Percentiles rank a stretch among this genome's conserved stretches.
These are phyloP conservation scores for Xylaria sp. DNA, from an alignment of 495 filamentous ascomycete species.

Conservation along the genomic window DNA sequence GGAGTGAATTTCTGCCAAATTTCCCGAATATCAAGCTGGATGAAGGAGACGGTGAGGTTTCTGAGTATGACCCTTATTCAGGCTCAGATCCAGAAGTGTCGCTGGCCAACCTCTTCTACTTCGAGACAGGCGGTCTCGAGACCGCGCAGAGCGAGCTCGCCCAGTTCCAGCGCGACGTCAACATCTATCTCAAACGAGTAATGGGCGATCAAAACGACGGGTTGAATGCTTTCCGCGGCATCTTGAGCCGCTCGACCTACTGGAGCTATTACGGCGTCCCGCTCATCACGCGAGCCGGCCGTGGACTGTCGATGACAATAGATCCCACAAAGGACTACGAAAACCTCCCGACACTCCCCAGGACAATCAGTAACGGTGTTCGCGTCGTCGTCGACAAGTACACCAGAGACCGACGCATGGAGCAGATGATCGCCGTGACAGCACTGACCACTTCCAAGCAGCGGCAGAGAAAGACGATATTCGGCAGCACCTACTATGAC, in stretches of 20 bases:
- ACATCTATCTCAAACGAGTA: conserved; percentile 1
- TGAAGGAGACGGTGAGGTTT: background rate
- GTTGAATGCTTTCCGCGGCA: conserved; percentile 7
- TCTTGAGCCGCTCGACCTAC: background rate
- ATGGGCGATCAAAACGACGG: conserved; percentile 15
- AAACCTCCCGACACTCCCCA: background rate
- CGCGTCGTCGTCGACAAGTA: background rate
- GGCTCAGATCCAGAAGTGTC: background rate
- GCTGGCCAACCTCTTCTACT: background rate
- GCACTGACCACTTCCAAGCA: background rate
- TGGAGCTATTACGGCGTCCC: conserved; percentile 11
- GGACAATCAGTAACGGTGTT: background rate
- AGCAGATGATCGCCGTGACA: background rate
- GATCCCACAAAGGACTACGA: background rate
- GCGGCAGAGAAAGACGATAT: background rate
- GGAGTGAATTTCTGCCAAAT: conserved; percentile 9
- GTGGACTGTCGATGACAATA: background rate
- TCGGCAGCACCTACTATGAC: background rate
- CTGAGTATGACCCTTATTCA: conserved; percentile 6
- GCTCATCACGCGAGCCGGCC: background rate
- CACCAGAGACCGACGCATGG: conserved; percentile 6
- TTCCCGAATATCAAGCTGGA: background rate
- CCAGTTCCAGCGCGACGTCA: background rate
- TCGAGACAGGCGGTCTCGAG: conserved; percentile 4
- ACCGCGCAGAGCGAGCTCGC: background rate